A percentile compares a stretch with the other conserved stretches of the same genome.
These are phyloP conservation scores for Heliocybe sulcata DNA, from an alignment of 1,284 basidiomycete species.

Conservation along the genomic window DNA sequence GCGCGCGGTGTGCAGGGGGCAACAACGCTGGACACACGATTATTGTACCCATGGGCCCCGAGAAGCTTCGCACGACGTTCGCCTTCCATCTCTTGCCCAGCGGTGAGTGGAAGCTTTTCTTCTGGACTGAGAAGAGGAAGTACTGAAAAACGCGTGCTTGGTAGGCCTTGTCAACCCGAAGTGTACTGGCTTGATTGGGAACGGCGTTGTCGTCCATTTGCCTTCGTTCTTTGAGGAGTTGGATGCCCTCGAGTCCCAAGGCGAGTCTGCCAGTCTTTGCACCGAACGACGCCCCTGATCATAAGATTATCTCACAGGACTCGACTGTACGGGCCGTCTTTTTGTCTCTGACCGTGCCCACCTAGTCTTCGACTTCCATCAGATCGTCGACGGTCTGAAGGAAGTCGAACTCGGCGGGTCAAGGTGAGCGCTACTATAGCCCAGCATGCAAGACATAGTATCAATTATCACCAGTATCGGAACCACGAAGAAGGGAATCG, in stretches of 20 bases:
- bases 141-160: not conserved
- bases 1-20: conserved; percentile 94
- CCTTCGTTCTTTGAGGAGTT: conserved; percentile 95
- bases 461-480: conserved; percentile 61
- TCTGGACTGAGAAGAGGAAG: not conserved
- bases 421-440: conserved; percentile 35
- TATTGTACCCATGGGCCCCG: conserved; percentile 71
- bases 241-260: conserved; percentile 82
- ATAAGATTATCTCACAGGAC: conserved; percentile 39
- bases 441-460: not conserved
- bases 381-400: conserved; percentile 98
- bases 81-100: conserved; percentile 96
- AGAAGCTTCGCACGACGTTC: conserved; percentile 74
- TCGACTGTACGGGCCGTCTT: conserved; percentile 81
- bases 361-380: conserved; percentile 98
- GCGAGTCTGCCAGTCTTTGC: conserved; percentile 30
- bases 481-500: conserved; percentile 97
- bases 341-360: conserved; percentile 96
- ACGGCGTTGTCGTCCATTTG: conserved; percentile 91
- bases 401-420: conserved; percentile 94
- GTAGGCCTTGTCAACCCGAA: conserved; percentile 85
- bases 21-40: conserved; percentile 99
- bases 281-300: not conserved
- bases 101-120: conserved; percentile 49
- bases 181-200: conserved; percentile 87